phyloP scores from a whole-genome alignment of 139 green algal species.

The Marvania coccoides region DNA sequence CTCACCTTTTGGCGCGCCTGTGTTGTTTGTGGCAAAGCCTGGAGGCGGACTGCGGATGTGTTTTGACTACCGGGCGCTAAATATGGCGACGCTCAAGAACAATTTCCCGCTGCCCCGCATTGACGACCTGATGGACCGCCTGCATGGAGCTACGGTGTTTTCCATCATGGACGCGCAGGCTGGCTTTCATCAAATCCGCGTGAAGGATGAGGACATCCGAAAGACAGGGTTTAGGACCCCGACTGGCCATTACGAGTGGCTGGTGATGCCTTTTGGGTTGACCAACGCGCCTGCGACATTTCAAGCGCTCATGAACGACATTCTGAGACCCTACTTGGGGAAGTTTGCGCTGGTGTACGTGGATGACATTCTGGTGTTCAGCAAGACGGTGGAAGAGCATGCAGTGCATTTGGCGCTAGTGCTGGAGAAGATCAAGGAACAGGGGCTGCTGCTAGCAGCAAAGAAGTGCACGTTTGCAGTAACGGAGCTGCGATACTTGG shows the following conservation, averaged over 20 bases:
- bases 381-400: slow-evolving; percentile 33
- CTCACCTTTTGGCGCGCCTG: slow-evolving; percentile 38
- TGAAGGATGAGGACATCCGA: slow-evolving; percentile 15
- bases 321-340: too few species aligned
- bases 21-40: slow-evolving; percentile 49
- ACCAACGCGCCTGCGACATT: slow-evolving; percentile 51
- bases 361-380: slow-evolving; percentile 59
- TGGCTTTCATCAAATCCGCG: slow-evolving; percentile 29
- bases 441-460: slow-evolving; percentile 17
- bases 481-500: slow-evolving; percentile 1
- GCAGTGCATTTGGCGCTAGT: slow-evolving; percentile 28
- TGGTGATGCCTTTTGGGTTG: slow-evolving; percentile 35
- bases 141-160: slow-evolving; percentile 35
- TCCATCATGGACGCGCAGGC: slow-evolving; percentile 29
- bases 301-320: slow-evolving; percentile 41
- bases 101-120: slow-evolving; percentile 40
- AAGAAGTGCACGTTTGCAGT: slow-evolving; percentile 16
- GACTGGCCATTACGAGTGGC: slow-evolving; percentile 23
- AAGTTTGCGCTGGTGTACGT: slow-evolving; percentile 52
- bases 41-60: slow-evolving; percentile 39
- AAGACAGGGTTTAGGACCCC: slow-evolving; percentile 33
- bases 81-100: slow-evolving; percentile 38
- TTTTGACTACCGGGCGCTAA: slow-evolving; percentile 49
- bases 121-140: slow-evolving; percentile 31
- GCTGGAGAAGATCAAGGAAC: slow-evolving; percentile 1